Base-by-base conservation (phyloP, 2,329 filamentous ascomycete species). In the Pseudonectria buxi region DNA sequence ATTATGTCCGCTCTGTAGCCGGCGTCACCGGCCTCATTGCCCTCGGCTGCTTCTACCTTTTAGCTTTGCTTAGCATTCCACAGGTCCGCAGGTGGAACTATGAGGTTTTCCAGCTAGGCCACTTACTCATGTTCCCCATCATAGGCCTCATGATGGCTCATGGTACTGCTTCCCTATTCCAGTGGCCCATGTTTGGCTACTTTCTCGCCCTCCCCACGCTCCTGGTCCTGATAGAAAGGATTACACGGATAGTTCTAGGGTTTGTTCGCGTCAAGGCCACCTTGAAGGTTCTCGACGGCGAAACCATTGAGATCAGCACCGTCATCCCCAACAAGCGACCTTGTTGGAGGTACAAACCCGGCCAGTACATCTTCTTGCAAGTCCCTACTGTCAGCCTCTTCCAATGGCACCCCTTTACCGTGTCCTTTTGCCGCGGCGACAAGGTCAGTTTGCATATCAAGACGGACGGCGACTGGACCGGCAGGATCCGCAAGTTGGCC, bases 391-490 rank as follows among this genome's bases (percentile, higher is more conserved):
- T 77, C 14, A 74, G 70, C 26, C 56, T 62, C 32, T 77, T 72
- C 38, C 72, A 77, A 45, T 78, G 73, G 73, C 73, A 78, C 37
- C 74, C 72, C 0, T 78, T 78, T 44, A 77, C 74, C 0, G 68
- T 78, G 1, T 76, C 74, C 0, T 67, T 68, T 3, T 77, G 72
- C 43, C 62, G 64, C 11, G 71, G 67, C 0, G 67, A 69, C 16
- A 61, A 65, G 24, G 64, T 78, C 55, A 67, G 68, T 50, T 50
- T 78, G 1, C 73, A 77, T 44, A 75, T 78, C 58, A 77, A 77
- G 49, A 70, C 68, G 3, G 71, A 76, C 30, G 74, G 74, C 0
- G 65, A 76, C 50, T 78, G 72, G 73, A 76, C 73, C 0, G 56
- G 56, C 4, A 56, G 54, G 30, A 57, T 77, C 2, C 62, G 66